These are phyloP conservation scores for Neostapfia colusana DNA, from an alignment of 176 grass and related monocot genomes.

Conservation along the genomic window DNA sequence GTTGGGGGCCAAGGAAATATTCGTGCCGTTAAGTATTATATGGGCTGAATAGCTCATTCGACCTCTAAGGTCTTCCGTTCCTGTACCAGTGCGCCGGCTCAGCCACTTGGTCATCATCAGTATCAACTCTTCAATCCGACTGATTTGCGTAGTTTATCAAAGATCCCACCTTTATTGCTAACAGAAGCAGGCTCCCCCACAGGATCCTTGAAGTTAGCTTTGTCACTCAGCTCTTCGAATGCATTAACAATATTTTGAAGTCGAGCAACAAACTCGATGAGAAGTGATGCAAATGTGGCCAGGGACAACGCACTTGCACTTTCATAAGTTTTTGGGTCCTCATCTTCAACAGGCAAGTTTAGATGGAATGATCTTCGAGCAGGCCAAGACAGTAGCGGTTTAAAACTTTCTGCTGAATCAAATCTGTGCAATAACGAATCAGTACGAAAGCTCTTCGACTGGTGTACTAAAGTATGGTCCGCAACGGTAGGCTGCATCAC, in stretches of 20 bases:
- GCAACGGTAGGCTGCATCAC: conserved; percentile 42
- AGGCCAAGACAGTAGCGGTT: conserved; percentile 56
- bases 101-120: neutral
- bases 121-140: conserved; percentile 56
- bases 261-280: conserved; percentile 90
- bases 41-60: neutral
- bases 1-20: neutral
- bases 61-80: neutral
- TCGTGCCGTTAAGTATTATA: neutral
- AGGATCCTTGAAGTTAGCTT: conserved; percentile 78
- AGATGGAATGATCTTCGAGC: conserved; percentile 69
- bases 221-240: conserved; percentile 78
- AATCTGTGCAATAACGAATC: conserved; percentile 47
- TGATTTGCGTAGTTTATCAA: conserved; percentile 46
- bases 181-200: conserved; percentile 55
- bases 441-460: conserved; percentile 57
- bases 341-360: conserved; percentile 47
- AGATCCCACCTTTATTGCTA: conserved; percentile 29
- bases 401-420: conserved; percentile 58
- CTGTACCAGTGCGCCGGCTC: neutral
- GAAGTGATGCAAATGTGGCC: conserved; percentile 88
- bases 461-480: conserved; percentile 34
- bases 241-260: conserved; percentile 91
- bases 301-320: conserved; percentile 94
- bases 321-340: conserved; percentile 75